A percentile compares a stretch with the other conserved stretches of the same genome.
These are phyloP conservation scores for Tuber umbilicatum DNA, from an alignment of 495 filamentous ascomycete species.

Conservation along the genomic window DNA sequence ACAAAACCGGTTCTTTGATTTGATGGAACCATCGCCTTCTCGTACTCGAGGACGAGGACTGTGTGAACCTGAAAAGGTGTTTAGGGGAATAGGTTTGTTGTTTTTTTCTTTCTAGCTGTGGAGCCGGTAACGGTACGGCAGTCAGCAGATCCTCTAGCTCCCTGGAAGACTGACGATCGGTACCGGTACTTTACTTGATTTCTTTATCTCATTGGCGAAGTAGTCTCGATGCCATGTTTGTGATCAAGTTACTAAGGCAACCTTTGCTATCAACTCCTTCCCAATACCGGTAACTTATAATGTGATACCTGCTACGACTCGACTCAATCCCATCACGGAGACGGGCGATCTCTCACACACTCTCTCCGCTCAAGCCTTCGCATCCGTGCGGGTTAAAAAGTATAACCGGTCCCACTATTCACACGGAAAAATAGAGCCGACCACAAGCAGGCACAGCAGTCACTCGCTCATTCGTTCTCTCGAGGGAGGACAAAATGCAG, in stretches of 20 bases:
- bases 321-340: slow-evolving; percentile 4
- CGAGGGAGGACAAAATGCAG: slow-evolving; percentile 16
- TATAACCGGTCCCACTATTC: slow-evolving; percentile 12
- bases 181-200: neutral
- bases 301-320: slow-evolving; percentile 4
- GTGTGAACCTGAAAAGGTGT: neutral
- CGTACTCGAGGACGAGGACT: no score
- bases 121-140: neutral
- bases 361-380: neutral
- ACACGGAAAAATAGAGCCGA: slow-evolving; percentile 21
- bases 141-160: neutral
- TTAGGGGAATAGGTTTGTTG: neutral
- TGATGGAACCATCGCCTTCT: neutral
- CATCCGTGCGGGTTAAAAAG: slow-evolving; percentile 23
- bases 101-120: neutral
- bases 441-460: slow-evolving; percentile 22
- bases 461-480: slow-evolving; percentile 12
- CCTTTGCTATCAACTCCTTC: neutral
- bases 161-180: neutral
- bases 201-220: neutral
- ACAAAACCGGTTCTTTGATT: neutral
- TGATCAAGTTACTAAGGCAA: neutral
- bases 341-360: neutral
- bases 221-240: neutral
- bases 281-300: neutral